Conservation (phyloP, 805 yeast species). For the Starmerella bombi region DNA sequence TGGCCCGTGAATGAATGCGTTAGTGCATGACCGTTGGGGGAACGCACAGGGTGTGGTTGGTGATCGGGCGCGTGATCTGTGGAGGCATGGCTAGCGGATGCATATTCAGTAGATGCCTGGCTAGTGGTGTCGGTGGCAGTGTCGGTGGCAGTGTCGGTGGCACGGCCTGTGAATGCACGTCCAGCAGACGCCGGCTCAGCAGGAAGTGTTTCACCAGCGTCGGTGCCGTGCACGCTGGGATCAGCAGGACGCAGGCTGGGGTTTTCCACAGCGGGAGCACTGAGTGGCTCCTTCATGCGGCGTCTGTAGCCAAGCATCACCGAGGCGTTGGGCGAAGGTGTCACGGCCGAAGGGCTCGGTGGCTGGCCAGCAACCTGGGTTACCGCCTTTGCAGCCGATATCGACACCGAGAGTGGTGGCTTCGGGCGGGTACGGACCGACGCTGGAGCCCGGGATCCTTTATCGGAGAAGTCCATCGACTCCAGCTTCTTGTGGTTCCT, state of each 20-base stretch:
- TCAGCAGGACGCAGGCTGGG: too few species aligned
- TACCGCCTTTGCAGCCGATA: slow-evolving; percentile 11
- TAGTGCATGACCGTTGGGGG: too few species aligned
- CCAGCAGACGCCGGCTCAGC: background rate
- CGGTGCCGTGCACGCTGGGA: too few species aligned
- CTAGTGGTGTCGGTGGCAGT: background rate
- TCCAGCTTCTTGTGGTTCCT: background rate
- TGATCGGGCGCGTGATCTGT: too few species aligned
- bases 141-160: background rate
- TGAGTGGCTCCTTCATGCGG: slow-evolving; percentile 1
- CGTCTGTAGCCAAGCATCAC: slow-evolving; percentile 19
- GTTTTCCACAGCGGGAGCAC: too few species aligned
- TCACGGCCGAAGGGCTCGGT: slow-evolving; percentile 17
- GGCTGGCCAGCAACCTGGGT: slow-evolving; percentile 17
- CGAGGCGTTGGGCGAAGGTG: slow-evolving; percentile 19
- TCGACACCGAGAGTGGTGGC: slow-evolving; percentile 11
- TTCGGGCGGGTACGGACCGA: background rate
- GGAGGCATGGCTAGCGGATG: too few species aligned
- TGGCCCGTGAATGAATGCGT: too few species aligned
- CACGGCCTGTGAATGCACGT: background rate
- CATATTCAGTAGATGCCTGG: too few species aligned
- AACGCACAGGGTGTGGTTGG: too few species aligned
- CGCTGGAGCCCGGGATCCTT: too few species aligned
- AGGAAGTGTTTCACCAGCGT: too few species aligned
- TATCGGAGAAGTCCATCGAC: background rate